Evolutionary conservation across 306 rosid species (phyloP).

Genomic region (Castanopsis chinensis): DNA sequence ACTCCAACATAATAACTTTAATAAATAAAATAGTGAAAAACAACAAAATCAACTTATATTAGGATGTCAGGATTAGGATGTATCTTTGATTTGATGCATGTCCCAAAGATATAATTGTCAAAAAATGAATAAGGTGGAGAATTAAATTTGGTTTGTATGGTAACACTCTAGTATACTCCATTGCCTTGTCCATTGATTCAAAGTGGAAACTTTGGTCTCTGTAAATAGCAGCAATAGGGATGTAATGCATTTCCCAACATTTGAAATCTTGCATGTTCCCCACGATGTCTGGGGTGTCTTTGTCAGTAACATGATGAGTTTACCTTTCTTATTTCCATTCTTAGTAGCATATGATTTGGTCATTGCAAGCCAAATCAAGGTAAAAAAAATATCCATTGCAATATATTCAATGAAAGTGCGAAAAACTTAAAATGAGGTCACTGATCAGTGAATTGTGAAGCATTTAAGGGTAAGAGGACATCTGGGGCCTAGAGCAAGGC

Average conservation of each 20-base stretch:
- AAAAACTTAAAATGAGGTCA: conserved; percentile 1
- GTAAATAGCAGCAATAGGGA: not conserved
- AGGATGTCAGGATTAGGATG: no score
- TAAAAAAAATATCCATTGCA: not conserved
- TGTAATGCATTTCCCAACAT: conserved; percentile 27
- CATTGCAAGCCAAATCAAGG: conserved; percentile 38
- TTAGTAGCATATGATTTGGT: conserved; percentile 31
- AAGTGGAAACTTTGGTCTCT: conserved; percentile 24
- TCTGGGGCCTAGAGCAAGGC: conserved; percentile 24
- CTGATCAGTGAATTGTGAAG: conserved; percentile 26
- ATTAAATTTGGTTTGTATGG: no score
- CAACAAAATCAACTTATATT: no score
- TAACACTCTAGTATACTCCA: not conserved
- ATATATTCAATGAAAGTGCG: no score
- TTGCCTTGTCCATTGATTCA: conserved; percentile 14
- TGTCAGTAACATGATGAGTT: conserved; percentile 46
- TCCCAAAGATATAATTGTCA: no score
- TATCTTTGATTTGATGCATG: no score
- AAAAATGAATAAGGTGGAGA: no score
- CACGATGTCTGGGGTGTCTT: conserved; percentile 30
- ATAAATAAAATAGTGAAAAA: no score
- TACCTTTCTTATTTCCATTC: conserved; percentile 49
- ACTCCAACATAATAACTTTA: no score
- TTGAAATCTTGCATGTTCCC: conserved; percentile 66
- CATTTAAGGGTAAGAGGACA: conserved; percentile 34